A percentile compares a stretch with the other conserved stretches of the same genome.
phyloP scores from a whole-genome alignment of 2,329 filamentous ascomycete species.

The Penicillium verrucosum region DNA sequence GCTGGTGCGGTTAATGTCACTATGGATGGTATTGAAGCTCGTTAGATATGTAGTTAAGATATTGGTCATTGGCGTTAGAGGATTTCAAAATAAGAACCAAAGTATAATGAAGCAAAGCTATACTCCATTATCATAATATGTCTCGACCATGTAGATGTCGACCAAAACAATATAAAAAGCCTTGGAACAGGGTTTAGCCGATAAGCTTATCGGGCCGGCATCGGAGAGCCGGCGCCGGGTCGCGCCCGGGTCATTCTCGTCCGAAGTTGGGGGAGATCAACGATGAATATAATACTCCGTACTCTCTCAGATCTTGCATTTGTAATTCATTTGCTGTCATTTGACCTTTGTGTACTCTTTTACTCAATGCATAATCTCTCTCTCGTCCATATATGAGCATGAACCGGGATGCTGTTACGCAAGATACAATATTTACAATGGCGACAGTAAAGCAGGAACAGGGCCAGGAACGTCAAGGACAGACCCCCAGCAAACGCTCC shows the following conservation, averaged over 20 bases:
- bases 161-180: not conserved
- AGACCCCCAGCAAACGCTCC: slow-evolving; percentile 5
- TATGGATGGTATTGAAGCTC: slow-evolving; percentile 76
- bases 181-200: slow-evolving; percentile 9
- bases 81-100: slow-evolving; percentile 7
- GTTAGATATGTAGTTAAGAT: slow-evolving; percentile 1
- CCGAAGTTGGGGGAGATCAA: slow-evolving; percentile 13
- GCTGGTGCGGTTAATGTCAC: slow-evolving; percentile 88
- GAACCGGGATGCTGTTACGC: slow-evolving; percentile 29
- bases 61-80: slow-evolving; percentile 14
- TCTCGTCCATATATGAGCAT: slow-evolving; percentile 19
- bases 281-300: not conserved
- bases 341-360: slow-evolving; percentile 1
- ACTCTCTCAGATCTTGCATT: slow-evolving; percentile 6
- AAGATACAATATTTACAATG: slow-evolving; percentile 24
- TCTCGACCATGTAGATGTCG: not conserved
- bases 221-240: slow-evolving; percentile 23
- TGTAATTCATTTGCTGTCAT: slow-evolving; percentile 18
- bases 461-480: slow-evolving; percentile 12
- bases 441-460: slow-evolving; percentile 16
- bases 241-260: slow-evolving; percentile 28
- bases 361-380: not conserved
- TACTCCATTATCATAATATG: not conserved
- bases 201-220: slow-evolving; percentile 26
- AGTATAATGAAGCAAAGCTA: not conserved